Evolutionary conservation across 768 basidiomycete genomes (phyloP).

Genomic region (Boletus insuetus): DNA sequence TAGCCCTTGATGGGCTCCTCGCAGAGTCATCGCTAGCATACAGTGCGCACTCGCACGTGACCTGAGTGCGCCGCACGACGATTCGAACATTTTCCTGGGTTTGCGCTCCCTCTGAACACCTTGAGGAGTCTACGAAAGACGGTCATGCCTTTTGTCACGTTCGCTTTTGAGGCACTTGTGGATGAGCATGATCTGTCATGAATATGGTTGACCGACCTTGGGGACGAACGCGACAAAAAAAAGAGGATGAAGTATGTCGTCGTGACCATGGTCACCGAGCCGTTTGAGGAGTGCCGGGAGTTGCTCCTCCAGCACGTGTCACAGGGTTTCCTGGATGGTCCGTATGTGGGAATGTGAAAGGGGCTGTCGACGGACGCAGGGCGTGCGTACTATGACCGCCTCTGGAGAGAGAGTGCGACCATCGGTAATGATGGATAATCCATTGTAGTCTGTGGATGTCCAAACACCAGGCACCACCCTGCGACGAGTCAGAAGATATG

Average conservation of each 20-base stretch:
- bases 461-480: too few species aligned
- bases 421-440: too few species aligned
- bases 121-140: slow-evolving; percentile 89
- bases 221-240: slow-evolving; percentile 86
- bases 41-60: slow-evolving; percentile 82
- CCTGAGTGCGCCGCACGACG: slow-evolving; percentile 80
- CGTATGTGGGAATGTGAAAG: too few species aligned
- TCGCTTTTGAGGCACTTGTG: slow-evolving; percentile 80
- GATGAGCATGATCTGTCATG: slow-evolving; percentile 79
- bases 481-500: too few species aligned
- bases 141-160: slow-evolving; percentile 72
- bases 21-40: not conserved
- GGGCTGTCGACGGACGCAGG: too few species aligned
- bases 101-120: slow-evolving; percentile 46
- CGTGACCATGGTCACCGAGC: slow-evolving; percentile 43
- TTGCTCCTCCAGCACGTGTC: slow-evolving; percentile 70
- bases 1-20: not conserved
- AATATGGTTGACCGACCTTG: slow-evolving; percentile 68
- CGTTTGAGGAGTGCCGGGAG: slow-evolving; percentile 61
- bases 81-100: slow-evolving; percentile 56
- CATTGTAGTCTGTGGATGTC: too few species aligned
- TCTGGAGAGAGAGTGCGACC: too few species aligned
- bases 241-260: slow-evolving; percentile 60
- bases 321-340: slow-evolving; percentile 12
- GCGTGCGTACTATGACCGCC: too few species aligned